Evolutionary conservation across 225 moss, liverwort and hornwort species (phyloP), one percentile per base, ranked within the genome.

Genomic region (Marchantia polymorpha): DNA sequence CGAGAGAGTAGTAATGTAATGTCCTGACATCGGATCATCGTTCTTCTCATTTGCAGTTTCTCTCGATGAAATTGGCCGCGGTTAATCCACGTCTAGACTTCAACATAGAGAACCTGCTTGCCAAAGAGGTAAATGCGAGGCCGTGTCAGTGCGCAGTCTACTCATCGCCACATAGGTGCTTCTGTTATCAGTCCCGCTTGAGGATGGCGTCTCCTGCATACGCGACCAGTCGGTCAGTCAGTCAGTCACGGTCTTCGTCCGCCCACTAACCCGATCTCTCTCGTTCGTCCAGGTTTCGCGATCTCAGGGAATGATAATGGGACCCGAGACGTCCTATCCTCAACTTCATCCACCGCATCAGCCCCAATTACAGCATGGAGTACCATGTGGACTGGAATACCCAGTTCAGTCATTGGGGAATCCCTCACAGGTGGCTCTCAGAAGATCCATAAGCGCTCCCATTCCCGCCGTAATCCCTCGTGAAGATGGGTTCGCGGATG

Each of bases 31-130:
- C 68, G 39, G 68, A 39, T 69, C 19, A 69, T 31, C 30, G 39
- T 69, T 39, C 12, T 39, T 64, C 64, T 73, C 25, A 52, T n/a
- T 39, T 39, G 46, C 86, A 92, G 88, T 91, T 89, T 67, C 79
- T 90, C 64, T 88, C 88, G 55, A 88, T 92, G 92, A 92, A 92
- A 84, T 73, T 92, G 84, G 90, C 90, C 3, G 89, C 88, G 0
- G 90, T 92, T 23, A 92, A 83, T 74, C 90, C 92, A 25, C 85
- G 85, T 9, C 70, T 89, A 56, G 90, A 92, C 46, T 88, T 84
- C 73, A 86, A 87, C 60, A 84, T 88, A 48, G 92, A 92, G 3
- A 84, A 63, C 79, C 74, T 90, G 52, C 73, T 92, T 4, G 84
- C 82, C 11, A 92, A 92, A 67, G 90, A 92, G 92, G 90, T 91